Evolutionary conservation across 2,329 filamentous ascomycete genomes (phyloP).

Genomic region (Epichloe bromicola): DNA sequence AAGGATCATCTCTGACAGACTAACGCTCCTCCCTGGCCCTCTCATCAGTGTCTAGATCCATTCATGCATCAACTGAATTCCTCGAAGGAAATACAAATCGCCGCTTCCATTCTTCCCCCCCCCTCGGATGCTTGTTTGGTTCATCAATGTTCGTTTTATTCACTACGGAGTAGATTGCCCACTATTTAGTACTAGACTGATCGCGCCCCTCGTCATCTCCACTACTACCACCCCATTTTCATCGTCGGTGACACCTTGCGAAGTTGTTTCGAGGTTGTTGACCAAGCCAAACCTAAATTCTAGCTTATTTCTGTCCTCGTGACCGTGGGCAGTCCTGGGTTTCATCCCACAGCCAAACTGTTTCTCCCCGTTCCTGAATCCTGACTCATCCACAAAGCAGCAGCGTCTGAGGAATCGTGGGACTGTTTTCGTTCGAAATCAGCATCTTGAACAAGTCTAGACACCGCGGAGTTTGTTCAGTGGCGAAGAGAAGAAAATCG

Average conservation of each 20-base stretch:
- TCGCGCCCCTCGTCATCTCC: too few relatives aligned
- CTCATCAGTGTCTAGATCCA: too few relatives aligned
- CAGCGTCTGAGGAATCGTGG: too few relatives aligned
- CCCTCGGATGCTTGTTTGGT: too few relatives aligned
- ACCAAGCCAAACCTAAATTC: background rate
- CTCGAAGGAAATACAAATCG: too few relatives aligned
- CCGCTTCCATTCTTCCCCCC: too few relatives aligned
- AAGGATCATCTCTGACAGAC: too few relatives aligned
- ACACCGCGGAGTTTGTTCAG: background rate
- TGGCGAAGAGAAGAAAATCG: background rate
- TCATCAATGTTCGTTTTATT: too few relatives aligned
- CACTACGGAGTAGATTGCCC: background rate
- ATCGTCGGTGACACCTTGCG: conserved; percentile 2
- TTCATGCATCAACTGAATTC: too few relatives aligned
- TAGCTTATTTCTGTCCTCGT: conserved; percentile 3
- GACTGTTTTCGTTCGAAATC: too few relatives aligned
- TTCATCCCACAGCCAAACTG: background rate
- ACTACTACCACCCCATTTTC: background rate
- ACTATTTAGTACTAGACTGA: background rate
- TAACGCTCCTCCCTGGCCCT: too few relatives aligned
- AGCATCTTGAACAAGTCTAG: background rate
- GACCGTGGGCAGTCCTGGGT: background rate
- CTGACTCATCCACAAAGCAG: background rate
- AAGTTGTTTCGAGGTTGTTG: background rate
- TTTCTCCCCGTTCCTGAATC: background rate